These are phyloP conservation scores for Coprinopsis sp. DNA, from an alignment of 768 basidiomycete species.

Conservation along the genomic window DNA sequence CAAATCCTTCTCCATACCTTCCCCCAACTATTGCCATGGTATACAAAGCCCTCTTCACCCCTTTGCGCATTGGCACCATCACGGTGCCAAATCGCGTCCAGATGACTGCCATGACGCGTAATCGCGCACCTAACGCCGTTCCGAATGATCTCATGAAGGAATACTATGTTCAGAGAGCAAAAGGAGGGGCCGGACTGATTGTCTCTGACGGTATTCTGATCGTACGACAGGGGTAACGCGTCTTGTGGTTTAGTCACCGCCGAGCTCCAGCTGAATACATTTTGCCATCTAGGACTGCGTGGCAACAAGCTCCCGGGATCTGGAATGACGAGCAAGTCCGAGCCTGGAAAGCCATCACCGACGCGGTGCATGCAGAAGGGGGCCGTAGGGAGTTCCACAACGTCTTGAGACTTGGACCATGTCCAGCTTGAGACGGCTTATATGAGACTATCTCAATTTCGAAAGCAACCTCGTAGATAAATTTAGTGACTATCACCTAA, in stretches of 20 bases:
- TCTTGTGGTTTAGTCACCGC: not conserved
- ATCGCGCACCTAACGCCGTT: constrained; percentile 32
- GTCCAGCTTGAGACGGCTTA: too few species aligned
- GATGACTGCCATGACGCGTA: constrained; percentile 39
- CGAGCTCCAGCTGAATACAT: not conserved
- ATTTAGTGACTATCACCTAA: too few species aligned
- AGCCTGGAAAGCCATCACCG: constrained; percentile 43
- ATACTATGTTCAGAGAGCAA: constrained; percentile 38
- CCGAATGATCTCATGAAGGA: constrained; percentile 35
- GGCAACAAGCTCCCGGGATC: constrained; percentile 42
- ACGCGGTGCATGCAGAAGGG: constrained; percentile 43
- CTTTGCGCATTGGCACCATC: constrained; percentile 33
- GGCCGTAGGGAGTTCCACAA: too few species aligned
- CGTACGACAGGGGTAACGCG: constrained; percentile 35
- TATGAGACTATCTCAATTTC: too few species aligned
- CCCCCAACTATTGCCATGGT: too few species aligned
- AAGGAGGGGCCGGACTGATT: constrained; percentile 33
- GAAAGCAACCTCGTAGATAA: too few species aligned
- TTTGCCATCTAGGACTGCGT: constrained; percentile 31
- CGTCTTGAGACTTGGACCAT: too few species aligned
- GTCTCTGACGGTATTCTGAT: constrained; percentile 38
- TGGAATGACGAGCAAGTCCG: constrained; percentile 40
- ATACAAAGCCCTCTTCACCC: constrained; percentile 24
- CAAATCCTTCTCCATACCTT: too few species aligned
- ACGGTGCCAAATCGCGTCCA: constrained; percentile 34